These are phyloP conservation scores for Cutaneotrichosporon dermatis DNA, from an alignment of 1,284 basidiomycete species.

Conservation along the genomic window DNA sequence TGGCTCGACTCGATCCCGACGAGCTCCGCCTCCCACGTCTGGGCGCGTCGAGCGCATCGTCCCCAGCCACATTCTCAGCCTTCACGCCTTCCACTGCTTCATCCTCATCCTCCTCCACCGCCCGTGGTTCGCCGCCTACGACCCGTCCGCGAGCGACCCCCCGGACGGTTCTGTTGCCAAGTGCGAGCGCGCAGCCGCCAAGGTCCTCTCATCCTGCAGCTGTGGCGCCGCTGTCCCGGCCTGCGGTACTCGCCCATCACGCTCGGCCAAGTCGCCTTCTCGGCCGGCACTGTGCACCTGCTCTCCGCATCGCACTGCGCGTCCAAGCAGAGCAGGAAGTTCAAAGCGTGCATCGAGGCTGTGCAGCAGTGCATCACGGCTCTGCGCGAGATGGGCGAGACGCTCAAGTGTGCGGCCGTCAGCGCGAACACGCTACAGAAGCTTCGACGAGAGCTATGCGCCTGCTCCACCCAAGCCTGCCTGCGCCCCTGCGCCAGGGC, in stretches of 20 bases:
- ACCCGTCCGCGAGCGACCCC: neutral
- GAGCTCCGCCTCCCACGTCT: conserved; percentile 9
- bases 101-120: conserved; percentile 28
- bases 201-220: conserved; percentile 24
- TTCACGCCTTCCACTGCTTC: conserved; percentile 26
- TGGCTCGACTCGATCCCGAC: conserved; percentile 22
- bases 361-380: conserved; percentile 21
- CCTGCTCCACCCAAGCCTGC: neutral
- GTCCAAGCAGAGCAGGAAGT: conserved; percentile 14
- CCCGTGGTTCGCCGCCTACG: conserved; percentile 19
- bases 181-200: conserved; percentile 16
- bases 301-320: conserved; percentile 24
- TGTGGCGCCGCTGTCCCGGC: conserved; percentile 27
- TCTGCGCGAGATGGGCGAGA: conserved; percentile 20
- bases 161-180: conserved; percentile 11
- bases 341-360: conserved; percentile 14
- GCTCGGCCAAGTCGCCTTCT: conserved; percentile 31
- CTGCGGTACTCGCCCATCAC: conserved; percentile 35
- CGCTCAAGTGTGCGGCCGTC: conserved; percentile 13
- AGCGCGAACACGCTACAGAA: conserved; percentile 10
- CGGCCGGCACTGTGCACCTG: conserved; percentile 32
- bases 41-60: conserved; percentile 5
- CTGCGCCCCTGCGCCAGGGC: neutral
- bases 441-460: conserved; percentile 11
- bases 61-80: conserved; percentile 24